Base-by-base conservation (phyloP, 1,284 basidiomycete genomes). In the Phellopilus nigrolimitatus region DNA sequence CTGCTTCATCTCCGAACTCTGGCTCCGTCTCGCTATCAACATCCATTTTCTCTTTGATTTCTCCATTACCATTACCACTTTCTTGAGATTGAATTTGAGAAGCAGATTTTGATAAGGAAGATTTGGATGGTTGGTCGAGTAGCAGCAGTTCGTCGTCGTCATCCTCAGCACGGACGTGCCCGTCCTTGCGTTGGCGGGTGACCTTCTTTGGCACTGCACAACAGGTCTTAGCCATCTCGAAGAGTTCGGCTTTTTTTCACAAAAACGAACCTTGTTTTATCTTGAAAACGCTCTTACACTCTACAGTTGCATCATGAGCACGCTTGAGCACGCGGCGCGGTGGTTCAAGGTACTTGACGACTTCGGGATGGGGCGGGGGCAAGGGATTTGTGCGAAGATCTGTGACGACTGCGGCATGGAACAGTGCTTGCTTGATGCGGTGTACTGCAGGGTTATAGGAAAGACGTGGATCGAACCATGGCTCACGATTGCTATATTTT, bases 381-480 rank as follows among this genome's bases (percentile, higher is more conserved):
- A 97, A 72, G 0, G 91, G 89, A 49, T 89, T 73, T 2, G 71
- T 72, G n/a, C 75, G 68, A 7, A 94, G 71, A 61, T 95, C 88
- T 1, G 79, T 69, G 5, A 88, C 83, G 9, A 91, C 74, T 0
- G 91, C 89, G 47, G 83, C 82, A 61, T 95, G 92, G 65, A 94
- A 89, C 58, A 95, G 82, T 2, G 94, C 94, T 69, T 97, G 91
- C 63, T 95, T 95, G 49, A 85, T 78, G 33, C 93, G 84, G 63
- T 98, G 95, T 25, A 97, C 78, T 4, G 89, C 82, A 0, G 95
- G 94, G 60, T 95, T 97, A 67, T 82, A 95, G 0, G 90, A 90
- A 2, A 83, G 69, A 1, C 75, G 70, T 0, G 87, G 78, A 55
- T 87, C 80, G 61, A 88, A 95, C 91, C 92, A 98, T 2, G 82